Base-by-base conservation (phyloP, 1,284 basidiomycete species). In the Papiliotrema terrestris region DNA sequence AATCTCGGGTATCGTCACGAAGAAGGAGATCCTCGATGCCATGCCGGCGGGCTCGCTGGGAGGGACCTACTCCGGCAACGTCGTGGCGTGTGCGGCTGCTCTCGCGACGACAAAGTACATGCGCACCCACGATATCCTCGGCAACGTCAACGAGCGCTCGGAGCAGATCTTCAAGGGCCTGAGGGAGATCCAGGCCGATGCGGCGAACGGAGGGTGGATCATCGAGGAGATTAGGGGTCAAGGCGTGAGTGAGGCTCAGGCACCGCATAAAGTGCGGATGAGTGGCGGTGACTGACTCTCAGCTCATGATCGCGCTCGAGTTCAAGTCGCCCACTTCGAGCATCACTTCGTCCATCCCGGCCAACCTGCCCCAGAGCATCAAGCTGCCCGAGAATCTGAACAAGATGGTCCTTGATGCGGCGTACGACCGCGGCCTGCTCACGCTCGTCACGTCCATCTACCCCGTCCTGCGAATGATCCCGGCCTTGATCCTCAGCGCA, bases 71-170 rank as follows among this genome's bases (percentile, higher is more conserved):
- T 87, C 87, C 4, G 91, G 91, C 15, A 93, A 91, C 63, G 86
- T 87, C 0, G 89, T 93, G 0, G 80, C 87, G 0, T 93, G 90
- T 67, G 91, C 91, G 0, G 91, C 91, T 13, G 91, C 85, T 2
- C 80, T 86, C 29, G 90, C 89, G 0, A 63, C 63, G 20, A 59
- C 60, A 8, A 39, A 45, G 39, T 65, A 60, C 50, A 64, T 69
- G 59, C 55, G 60, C 15, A 59, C 60, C 5, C 55, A 65, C 44
- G 83, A 85, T 23, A 79, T 91, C 41, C 79, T 91, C 19, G 83
- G 82, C 8, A 92, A 93, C 66, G 89, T 91, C 37, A 74, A 82
- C 44, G 82, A 79, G 17, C 82, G 90, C 26, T 91, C 89, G 1
- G 69, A 78, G 41, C 86, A 94, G 68, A 79, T 93, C 19, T 83